Evolutionary conservation across 108 stramenopile genomes (phyloP).

Genomic region (Fragilaria crotonensis): DNA sequence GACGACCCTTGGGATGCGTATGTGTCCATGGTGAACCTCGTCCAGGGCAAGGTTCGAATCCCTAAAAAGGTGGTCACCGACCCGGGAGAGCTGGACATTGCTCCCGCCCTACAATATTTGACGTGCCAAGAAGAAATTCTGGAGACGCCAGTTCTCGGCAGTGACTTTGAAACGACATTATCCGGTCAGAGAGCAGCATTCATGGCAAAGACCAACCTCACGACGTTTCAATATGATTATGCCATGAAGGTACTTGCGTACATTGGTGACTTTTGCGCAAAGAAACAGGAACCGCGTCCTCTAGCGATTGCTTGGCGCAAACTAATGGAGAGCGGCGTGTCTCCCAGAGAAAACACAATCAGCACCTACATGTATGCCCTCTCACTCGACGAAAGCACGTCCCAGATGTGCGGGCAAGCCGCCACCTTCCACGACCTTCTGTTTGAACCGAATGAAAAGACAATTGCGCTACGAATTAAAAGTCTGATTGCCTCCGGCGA

Average conservation of each 20-base stretch:
- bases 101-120: slow-evolving; percentile 1
- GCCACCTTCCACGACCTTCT: slow-evolving; percentile 72
- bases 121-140: not conserved
- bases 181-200: slow-evolving; percentile 7
- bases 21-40: not conserved
- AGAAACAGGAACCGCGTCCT: slow-evolving; percentile 10
- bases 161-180: not conserved
- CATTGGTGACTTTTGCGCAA: slow-evolving; percentile 47
- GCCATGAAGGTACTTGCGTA: slow-evolving; percentile 24
- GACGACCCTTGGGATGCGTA: not conserved
- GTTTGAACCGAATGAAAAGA: slow-evolving; percentile 72
- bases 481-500: slow-evolving; percentile 47
- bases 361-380: slow-evolving; percentile 1
- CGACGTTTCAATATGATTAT: slow-evolving; percentile 25
- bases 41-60: not conserved
- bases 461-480: slow-evolving; percentile 53
- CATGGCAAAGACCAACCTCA: slow-evolving; percentile 19
- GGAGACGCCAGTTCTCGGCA: not conserved
- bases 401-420: slow-evolving; percentile 43
- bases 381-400: not conserved
- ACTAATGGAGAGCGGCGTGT: slow-evolving; percentile 17
- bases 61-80: not conserved
- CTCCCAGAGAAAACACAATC: slow-evolving; percentile 21
- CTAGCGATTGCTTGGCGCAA: slow-evolving; percentile 1
- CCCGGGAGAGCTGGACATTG: not conserved